A percentile compares a stretch with the other conserved stretches of the same genome.
Conservation (phyloP, 2,329 filamentous ascomycete species). For the Mycogone perniciosa region DNA sequence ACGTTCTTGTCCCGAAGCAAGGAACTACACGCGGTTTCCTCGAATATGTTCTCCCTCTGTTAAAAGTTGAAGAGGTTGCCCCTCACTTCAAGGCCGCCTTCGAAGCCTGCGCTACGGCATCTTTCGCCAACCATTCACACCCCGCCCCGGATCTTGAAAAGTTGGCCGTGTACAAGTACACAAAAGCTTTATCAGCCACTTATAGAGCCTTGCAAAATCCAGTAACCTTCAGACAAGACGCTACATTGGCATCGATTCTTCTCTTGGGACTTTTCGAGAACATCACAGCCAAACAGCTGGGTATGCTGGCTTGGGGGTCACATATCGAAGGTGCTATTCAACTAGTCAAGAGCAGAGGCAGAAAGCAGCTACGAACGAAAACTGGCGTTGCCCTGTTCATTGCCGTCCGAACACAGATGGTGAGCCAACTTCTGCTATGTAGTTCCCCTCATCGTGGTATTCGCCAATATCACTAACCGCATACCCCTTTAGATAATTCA, state of each 20-base stretch:
- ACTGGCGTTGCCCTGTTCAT: constrained; percentile 51
- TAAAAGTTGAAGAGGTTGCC: constrained; percentile 38
- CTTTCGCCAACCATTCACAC: constrained; percentile 43
- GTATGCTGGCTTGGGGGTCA: constrained; percentile 54
- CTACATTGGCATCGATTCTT: constrained; percentile 53
- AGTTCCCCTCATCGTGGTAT: neutral
- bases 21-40: constrained; percentile 50
- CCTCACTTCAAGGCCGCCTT: constrained; percentile 51
- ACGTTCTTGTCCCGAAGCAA: constrained; percentile 47
- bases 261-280: constrained; percentile 56
- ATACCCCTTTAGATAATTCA: constrained; percentile 44
- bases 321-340: constrained; percentile 60
- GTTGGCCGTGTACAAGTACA: constrained; percentile 46
- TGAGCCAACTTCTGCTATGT: constrained; percentile 22
- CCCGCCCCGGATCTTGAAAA: constrained; percentile 29
- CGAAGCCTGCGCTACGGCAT: constrained; percentile 52
- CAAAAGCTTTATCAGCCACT: constrained; percentile 46
- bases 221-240: constrained; percentile 44
- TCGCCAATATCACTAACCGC: neutral
- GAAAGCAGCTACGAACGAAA: constrained; percentile 47
- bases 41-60: constrained; percentile 52
- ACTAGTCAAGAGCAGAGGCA: constrained; percentile 51
- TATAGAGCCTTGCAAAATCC: constrained; percentile 48
- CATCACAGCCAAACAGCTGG: constrained; percentile 49
- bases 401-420: constrained; percentile 55